Evolutionary conservation across 140 eudicot species (phyloP), one percentile per base, ranked within the genome.

Genomic region (Flaveria floridana): DNA sequence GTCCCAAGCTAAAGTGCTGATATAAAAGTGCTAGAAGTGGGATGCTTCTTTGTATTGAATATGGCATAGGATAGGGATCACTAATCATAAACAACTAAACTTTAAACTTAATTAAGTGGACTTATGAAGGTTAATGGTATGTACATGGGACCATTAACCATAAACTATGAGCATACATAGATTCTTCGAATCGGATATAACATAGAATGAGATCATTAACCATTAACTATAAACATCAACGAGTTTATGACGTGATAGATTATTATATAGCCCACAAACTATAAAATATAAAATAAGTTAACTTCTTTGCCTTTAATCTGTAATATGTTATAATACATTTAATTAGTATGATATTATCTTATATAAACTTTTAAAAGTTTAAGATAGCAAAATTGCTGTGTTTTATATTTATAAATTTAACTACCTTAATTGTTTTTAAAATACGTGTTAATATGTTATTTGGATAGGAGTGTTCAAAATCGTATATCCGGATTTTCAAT

Each of bases 71-170:
- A 71, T 47, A 23, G 20, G 44, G 61, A 34, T 12, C 42, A 39
- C 12, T 55, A 19, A 41, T 34, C 7, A 9, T 57, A 39, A 57
- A 72, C 42, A 37, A 72, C 13, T n/a, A 16, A 39, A 15, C 48
- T 37, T 39, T 37, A 39, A 73, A 13, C 68, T 5, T 73, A 26
- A 25, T 5, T 73, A 26, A 25, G 56, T 20, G 50, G 61, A 12
- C 44, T 30, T 39, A 56, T 2, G 53, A 77, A 42, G 74, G 8
- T 28, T 15, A 74, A 62, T 42, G 71, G 37, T 74, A 0, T 61
- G 20, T 26, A 46, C 62, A 59, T 59, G 3, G 65, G 70, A 68
- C 63, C 76, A 56, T 57, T 77, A 61, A 20, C 34, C 61, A 68
- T 56, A 68, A 77, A 77, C 50, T 16, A 68, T 77, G n/a, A 42